A percentile compares a stretch with the other conserved stretches of the same genome.
These are phyloP conservation scores for Dioscorea zingiberensis DNA, from an alignment of 106 monocot species.

Conservation along the genomic window DNA sequence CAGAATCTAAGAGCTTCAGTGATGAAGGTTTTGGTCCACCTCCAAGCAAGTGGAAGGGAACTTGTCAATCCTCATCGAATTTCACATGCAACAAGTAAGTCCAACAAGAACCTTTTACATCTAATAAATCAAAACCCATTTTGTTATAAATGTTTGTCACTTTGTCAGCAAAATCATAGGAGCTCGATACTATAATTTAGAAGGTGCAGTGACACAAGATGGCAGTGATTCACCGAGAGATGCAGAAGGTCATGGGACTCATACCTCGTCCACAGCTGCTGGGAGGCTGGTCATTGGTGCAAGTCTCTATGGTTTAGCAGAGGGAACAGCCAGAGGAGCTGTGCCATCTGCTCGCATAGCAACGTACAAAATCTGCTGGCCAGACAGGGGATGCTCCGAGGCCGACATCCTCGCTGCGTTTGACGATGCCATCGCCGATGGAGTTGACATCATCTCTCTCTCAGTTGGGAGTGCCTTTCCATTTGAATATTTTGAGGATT, in stretches of 20 bases:
- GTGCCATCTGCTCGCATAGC: constrained; percentile 12
- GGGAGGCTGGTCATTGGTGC: no score
- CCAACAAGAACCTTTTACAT: no score
- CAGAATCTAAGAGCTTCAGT: constrained; percentile 12
- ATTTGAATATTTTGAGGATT: no score
- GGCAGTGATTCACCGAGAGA: no score
- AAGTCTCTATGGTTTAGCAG: constrained; percentile 3
- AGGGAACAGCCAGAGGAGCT: constrained; percentile 8
- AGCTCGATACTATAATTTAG: no score
- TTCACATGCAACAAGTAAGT: constrained; percentile 9
- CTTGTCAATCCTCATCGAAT: background rate
- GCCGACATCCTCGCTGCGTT: constrained; percentile 13
- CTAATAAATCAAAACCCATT: no score
- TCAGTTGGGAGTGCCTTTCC: constrained; percentile 5
- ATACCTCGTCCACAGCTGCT: no score
- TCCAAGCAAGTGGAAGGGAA: constrained; percentile 13
- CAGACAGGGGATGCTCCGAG: background rate
- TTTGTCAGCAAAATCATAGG: no score
- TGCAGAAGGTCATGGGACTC: no score
- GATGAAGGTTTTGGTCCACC: constrained; percentile 4
- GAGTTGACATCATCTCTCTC: constrained; percentile 8
- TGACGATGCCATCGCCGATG: constrained; percentile 14
- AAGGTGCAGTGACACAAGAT: no score
- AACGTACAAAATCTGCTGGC: constrained; percentile 12
- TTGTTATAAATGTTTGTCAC: no score